Conservation (phyloP, 805 yeast species). For the Saccharomycopsis lassenensis region DNA sequence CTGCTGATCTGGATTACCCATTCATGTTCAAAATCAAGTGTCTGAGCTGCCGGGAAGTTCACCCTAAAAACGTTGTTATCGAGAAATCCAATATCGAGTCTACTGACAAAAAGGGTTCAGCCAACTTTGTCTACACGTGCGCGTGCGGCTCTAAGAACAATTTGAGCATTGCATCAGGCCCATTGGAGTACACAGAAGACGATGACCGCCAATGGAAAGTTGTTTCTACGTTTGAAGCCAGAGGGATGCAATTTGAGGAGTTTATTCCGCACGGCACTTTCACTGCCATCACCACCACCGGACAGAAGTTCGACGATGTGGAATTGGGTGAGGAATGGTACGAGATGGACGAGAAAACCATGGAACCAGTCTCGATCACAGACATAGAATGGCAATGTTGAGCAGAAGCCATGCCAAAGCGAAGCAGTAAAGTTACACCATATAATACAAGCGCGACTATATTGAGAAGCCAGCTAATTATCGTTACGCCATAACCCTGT, state of each 20-base stretch:
- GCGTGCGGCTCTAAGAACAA: conserved; percentile 37
- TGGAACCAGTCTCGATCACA: conserved; percentile 69
- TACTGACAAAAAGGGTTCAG: conserved; percentile 67
- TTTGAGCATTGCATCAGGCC: conserved; percentile 20
- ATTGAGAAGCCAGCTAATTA: too few species aligned
- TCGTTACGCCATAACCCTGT: too few species aligned
- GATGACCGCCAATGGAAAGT: conserved; percentile 32
- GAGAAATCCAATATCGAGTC: conserved; percentile 32
- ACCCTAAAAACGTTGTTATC: conserved; percentile 59
- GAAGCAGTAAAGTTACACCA: too few species aligned
- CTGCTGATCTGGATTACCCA: conserved; percentile 51
- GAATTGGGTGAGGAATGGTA: conserved; percentile 87
- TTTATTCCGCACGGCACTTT: conserved; percentile 62
- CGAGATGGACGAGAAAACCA: conserved; percentile 83
- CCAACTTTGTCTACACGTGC: conserved; percentile 73
- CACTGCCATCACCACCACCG: conserved; percentile 39
- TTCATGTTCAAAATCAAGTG: conserved; percentile 69
- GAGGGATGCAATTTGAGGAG: conserved; percentile 69
- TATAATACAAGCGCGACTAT: too few species aligned
- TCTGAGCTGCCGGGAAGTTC: conserved; percentile 67
- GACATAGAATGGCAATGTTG: conserved; percentile 63
- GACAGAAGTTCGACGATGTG: conserved; percentile 46
- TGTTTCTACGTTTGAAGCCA: conserved; percentile 64
- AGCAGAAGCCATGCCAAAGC: too few species aligned
- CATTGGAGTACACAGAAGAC: conserved; percentile 26